A percentile compares a stretch with the other conserved stretches of the same genome.
phyloP scores from a whole-genome alignment of 352 stramenopile species.

The Globisporangium echinulatum region DNA sequence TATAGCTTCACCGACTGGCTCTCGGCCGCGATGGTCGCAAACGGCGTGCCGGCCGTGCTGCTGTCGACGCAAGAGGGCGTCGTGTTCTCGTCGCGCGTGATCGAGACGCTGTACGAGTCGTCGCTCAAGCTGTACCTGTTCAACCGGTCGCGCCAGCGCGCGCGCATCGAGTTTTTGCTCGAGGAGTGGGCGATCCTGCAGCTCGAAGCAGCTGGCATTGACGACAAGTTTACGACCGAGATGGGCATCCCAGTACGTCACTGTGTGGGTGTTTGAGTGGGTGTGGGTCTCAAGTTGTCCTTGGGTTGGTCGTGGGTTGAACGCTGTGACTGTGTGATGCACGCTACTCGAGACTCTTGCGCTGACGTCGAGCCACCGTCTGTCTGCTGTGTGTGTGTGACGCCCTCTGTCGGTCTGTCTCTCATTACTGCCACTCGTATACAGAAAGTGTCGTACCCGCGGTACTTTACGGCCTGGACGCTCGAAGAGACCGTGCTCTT shows the following conservation, averaged over 20 bases:
- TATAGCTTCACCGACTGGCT: constrained; percentile 86
- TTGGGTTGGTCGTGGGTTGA: too few species aligned
- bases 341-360: too few species aligned
- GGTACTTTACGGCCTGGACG: constrained; percentile 82
- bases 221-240: constrained; percentile 77
- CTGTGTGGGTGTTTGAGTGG: background rate
- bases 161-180: constrained; percentile 74
- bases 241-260: constrained; percentile 72
- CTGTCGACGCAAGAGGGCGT: constrained; percentile 83
- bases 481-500: constrained; percentile 63
- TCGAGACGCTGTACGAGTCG: constrained; percentile 82
- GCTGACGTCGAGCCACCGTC: background rate
- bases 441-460: constrained; percentile 66
- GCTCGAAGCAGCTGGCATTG: constrained; percentile 56
- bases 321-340: too few species aligned
- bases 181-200: constrained; percentile 78
- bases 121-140: constrained; percentile 74
- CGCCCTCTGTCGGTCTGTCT: background rate
- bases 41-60: constrained; percentile 73
- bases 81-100: constrained; percentile 61
- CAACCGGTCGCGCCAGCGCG: constrained; percentile 75
- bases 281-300: background rate
- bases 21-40: constrained; percentile 72
- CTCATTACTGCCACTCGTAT: background rate
- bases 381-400: background rate